Percentiles rank a stretch among this genome's conserved stretches.
Conservation (phyloP, 805 yeast species). For the Candida lessepsii region DNA sequence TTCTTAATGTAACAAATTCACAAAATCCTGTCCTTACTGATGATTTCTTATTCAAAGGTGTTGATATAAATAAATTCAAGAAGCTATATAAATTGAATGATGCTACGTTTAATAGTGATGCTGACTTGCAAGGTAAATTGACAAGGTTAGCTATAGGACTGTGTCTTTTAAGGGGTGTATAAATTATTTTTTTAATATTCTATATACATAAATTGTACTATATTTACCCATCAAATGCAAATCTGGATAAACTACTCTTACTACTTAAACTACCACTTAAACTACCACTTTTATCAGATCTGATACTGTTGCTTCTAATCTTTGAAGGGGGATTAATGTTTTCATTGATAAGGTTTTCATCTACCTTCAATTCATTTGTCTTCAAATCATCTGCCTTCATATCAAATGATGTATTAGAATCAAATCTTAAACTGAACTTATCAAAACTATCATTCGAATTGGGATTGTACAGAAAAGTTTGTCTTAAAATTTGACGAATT, state of each 20-base stretch:
- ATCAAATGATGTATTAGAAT: slow-evolving; percentile 8
- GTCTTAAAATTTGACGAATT: slow-evolving; percentile 17
- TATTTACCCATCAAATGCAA: slow-evolving; percentile 17
- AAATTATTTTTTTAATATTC: not conserved
- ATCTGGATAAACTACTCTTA: slow-evolving; percentile 11
- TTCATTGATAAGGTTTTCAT: no score
- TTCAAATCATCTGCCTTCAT: slow-evolving; percentile 6
- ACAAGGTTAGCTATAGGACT: slow-evolving; percentile 47
- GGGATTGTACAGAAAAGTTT: slow-evolving; percentile 22
- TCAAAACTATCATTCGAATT: slow-evolving; percentile 2
- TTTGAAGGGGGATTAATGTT: not conserved
- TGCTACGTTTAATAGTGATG: slow-evolving; percentile 15
- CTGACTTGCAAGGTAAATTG: slow-evolving; percentile 22
- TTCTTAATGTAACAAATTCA: slow-evolving; percentile 15
- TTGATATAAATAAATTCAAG: slow-evolving; percentile 30
- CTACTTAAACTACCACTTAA: not conserved
- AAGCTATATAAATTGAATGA: slow-evolving; percentile 39
- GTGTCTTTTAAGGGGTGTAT: slow-evolving; percentile 50
- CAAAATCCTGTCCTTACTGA: slow-evolving; percentile 23
- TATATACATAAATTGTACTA: no score
- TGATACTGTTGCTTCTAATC: not conserved
- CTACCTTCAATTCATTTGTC: no score
- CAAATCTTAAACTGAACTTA: not conserved
- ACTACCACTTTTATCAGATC: not conserved
- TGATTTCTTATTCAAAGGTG: slow-evolving; percentile 18